phyloP scores from a whole-genome alignment of 2,329 filamentous ascomycete genomes.

The Pseudogymnoascus sp. region DNA sequence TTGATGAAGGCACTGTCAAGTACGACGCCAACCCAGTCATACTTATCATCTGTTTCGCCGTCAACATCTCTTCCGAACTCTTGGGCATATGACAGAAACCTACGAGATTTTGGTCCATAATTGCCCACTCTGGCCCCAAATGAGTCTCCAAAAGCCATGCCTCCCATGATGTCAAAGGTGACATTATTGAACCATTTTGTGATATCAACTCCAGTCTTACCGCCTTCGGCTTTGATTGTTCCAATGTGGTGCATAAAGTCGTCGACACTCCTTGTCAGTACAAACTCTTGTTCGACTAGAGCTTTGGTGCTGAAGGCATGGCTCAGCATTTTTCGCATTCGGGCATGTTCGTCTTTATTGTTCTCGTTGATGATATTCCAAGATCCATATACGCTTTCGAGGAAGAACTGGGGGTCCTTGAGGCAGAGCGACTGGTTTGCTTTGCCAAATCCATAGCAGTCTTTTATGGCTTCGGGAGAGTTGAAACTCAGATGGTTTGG shows the following conservation, averaged over 20 bases:
- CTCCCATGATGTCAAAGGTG: conserved; percentile 34
- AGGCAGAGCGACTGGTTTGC: conserved; percentile 15
- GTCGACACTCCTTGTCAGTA: conserved; percentile 15
- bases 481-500: conserved; percentile 22
- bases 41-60: conserved; percentile 15
- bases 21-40: conserved; percentile 21
- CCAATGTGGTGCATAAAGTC: conserved; percentile 15
- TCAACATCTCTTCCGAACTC: not conserved
- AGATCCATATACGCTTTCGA: conserved; percentile 18
- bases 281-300: conserved; percentile 19
- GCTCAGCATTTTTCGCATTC: conserved; percentile 20
- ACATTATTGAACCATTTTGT: conserved; percentile 24
- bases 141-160: conserved; percentile 29
- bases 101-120: not conserved
- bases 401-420: conserved; percentile 20
- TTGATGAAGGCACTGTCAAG: conserved; percentile 21
- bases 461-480: conserved; percentile 47
- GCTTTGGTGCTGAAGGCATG: conserved; percentile 20
- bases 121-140: conserved; percentile 19
- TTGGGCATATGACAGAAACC: not conserved
- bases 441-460: conserved; percentile 56
- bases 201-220: conserved; percentile 11
- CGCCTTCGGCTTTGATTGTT: not conserved
- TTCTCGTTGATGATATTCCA: conserved; percentile 21
- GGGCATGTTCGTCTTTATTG: conserved; percentile 16